Conservation (phyloP, 345 rosid species). For the Linum usitatissimum region DNA sequence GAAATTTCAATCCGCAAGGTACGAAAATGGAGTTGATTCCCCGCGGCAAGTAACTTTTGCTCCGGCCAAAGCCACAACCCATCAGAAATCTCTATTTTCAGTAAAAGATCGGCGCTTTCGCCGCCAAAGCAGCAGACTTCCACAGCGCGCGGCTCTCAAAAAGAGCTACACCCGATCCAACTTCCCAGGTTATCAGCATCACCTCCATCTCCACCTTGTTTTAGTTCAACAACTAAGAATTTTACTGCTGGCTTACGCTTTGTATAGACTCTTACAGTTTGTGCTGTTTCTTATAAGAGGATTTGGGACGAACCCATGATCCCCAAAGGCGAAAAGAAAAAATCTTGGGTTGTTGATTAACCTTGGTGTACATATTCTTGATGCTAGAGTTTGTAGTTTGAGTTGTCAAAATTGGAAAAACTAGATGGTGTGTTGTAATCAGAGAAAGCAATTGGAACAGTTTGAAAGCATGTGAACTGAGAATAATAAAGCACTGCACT, state of each 20-base stretch:
- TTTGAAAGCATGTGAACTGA: too few species aligned
- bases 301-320: neutral
- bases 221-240: neutral
- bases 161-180: constrained; percentile 4
- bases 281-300: neutral
- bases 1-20: neutral
- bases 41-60: neutral
- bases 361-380: neutral
- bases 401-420: neutral
- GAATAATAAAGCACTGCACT: too few species aligned
- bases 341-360: neutral
- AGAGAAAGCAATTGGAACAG: too few species aligned
- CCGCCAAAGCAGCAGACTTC: neutral
- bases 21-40: constrained; percentile 13
- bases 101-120: neutral
- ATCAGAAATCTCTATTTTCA: neutral
- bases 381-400: neutral
- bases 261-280: too few species aligned
- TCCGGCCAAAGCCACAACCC: neutral
- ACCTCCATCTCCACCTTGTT: neutral
- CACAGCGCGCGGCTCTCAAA: neutral
- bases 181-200: constrained; percentile 10
- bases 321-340: neutral
- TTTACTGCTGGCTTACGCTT: neutral
- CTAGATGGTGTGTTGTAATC: too few species aligned